Percentiles rank a stretch among this genome's conserved stretches.
phyloP scores from a whole-genome alignment of 495 filamentous ascomycete species.

The Rhizodiscina lignyota region DNA sequence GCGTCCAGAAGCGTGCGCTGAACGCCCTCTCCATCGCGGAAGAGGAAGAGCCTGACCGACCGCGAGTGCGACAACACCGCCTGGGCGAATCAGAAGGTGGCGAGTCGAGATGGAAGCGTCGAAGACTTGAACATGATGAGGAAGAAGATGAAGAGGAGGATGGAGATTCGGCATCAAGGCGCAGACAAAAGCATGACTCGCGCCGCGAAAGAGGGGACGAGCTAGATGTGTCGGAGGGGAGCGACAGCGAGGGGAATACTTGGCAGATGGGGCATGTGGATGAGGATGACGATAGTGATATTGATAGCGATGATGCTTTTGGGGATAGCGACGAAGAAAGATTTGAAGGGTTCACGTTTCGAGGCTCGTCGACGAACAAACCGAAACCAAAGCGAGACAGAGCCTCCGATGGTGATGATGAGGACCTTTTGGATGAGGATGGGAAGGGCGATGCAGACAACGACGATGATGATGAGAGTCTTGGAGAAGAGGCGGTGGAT shows the following conservation, averaged over 20 bases:
- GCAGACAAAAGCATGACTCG: conserved; percentile 22
- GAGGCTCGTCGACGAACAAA: conserved; percentile 18
- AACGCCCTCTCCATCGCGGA: conserved; percentile 79
- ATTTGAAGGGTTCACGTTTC: conserved; percentile 22
- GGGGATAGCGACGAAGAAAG: conserved; percentile 43
- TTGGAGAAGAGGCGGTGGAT: conserved; percentile 78
- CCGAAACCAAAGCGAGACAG: conserved; percentile 18
- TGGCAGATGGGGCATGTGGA: conserved; percentile 69
- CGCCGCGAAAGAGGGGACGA: conserved; percentile 20
- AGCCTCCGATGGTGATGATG: conserved; percentile 16
- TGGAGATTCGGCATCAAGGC: conserved; percentile 12
- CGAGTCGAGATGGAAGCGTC: conserved; percentile 21
- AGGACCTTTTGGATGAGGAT: conserved; percentile 41
- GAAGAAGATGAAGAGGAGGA: conserved; percentile 36
- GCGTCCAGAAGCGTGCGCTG: conserved; percentile 44
- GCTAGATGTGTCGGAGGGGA: conserved; percentile 35
- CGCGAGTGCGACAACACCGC: conserved; percentile 36
- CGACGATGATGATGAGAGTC: conserved; percentile 41
- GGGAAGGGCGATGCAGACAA: conserved; percentile 33
- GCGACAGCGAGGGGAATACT: conserved; percentile 74
- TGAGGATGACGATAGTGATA: conserved; percentile 27
- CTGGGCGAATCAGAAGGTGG: conserved; percentile 39
- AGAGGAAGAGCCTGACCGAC: conserved; percentile 32
- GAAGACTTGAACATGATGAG: conserved; percentile 23
- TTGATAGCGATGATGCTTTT: conserved; percentile 89